Evolutionary conservation across 345 rosid genomes (phyloP), one percentile per base, ranked within the genome.

Genomic region (Carallia brachiata): DNA sequence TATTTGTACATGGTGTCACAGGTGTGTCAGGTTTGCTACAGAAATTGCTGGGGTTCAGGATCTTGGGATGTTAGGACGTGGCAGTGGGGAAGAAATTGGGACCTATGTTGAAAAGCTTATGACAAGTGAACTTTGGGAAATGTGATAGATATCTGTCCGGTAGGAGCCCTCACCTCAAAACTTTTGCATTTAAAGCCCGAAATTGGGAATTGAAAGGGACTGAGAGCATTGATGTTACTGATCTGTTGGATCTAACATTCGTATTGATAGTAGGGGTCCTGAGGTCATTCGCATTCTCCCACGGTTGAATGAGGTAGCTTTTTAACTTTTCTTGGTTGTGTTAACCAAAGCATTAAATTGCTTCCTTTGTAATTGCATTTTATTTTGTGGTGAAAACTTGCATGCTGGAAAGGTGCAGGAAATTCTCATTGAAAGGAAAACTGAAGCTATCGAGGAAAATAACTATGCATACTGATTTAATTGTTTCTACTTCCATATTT

Each of bases 31-130:
- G 75, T 95, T 95, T 85, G 98, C 99, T 62, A 82, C 96, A 2
- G 99, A 95, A 82, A 76, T 95, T 86, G 99, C 99, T 76, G 99
- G 99, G 31, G 91, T 87, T 75, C 83, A 95, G 82, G 99, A 95
- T 85, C 99, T 95, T 84, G 99, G 99, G 64, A 88, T 95, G 71
- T 77, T 95, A 75, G 99, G 99, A 36, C 99, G 99, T 77, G 99
- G 99, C 52, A 95, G 98, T 71, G 98, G 99, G 79, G 99, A 95
- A 83, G 99, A 95, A 82, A 95, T 95, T 68, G 99, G 99, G 66
- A 95, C 99, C 70, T 95, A 95, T 50, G 99, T 95, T 63, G 99
- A 95, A 74, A 95, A 86, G 76, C 98, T 95, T 74, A 95, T 95
- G 99, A 89, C 97, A 60, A 95, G 99, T 84, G 99, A 95, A 73